Evolutionary conservation across 371 early-diverging fungal genomes (phyloP).

Genomic region (Apophysomyces elegans): DNA sequence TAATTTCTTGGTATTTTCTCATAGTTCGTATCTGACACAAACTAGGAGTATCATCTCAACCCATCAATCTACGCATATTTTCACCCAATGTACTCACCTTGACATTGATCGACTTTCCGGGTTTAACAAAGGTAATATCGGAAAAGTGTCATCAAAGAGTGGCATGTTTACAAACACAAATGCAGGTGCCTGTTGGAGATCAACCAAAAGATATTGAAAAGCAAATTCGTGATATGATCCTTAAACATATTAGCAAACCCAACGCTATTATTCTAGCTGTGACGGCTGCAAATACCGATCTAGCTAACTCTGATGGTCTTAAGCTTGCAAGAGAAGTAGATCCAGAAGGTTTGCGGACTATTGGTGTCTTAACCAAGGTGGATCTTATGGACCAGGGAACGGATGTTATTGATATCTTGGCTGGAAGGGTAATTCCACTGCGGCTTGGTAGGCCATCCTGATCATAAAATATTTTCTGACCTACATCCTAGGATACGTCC

Average conservation of each 20-base stretch:
- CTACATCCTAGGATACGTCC: conserved; percentile 75
- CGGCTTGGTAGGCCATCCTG: conserved; percentile 72
- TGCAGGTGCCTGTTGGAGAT: conserved; percentile 92
- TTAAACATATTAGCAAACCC: conserved; percentile 92
- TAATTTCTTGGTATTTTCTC: conserved; percentile 15
- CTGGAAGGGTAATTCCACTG: conserved; percentile 96
- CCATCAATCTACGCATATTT: conserved; percentile 95
- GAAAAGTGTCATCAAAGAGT: conserved; percentile 1
- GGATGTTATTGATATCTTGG: conserved; percentile 98
- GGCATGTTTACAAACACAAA: background rate
- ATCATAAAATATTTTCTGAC: background rate
- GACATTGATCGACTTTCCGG: conserved; percentile 98
- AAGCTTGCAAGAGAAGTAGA: conserved; percentile 97
- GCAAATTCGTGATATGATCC: conserved; percentile 95
- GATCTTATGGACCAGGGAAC: conserved; percentile 99
- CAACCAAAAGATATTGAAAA: conserved; percentile 99
- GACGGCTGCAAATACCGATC: conserved; percentile 96
- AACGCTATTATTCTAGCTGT: conserved; percentile 98
- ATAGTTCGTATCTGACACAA: background rate
- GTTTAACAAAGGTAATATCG: conserved; percentile 82
- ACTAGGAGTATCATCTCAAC: conserved; percentile 86
- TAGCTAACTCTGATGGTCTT: conserved; percentile 99
- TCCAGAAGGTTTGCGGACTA: conserved; percentile 96
- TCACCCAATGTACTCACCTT: conserved; percentile 97
- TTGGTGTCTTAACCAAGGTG: conserved; percentile 99